Percentiles rank a stretch among this genome's conserved stretches.
Evolutionary conservation across 805 yeast genomes (phyloP).

Genomic region (Yarrowia sp.): DNA sequence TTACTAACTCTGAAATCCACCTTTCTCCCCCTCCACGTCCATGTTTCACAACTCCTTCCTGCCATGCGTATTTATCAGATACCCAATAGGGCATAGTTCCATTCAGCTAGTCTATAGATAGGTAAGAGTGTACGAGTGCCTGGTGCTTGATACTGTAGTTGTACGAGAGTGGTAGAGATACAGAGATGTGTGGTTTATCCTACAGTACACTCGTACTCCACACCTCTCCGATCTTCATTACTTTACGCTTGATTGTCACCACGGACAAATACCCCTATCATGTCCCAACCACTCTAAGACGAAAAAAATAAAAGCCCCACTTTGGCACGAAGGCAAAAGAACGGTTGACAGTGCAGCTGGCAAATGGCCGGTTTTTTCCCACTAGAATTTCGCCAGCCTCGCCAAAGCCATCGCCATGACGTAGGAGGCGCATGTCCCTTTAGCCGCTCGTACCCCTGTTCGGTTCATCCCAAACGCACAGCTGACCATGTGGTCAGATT

Average conservation of each 20-base stretch:
- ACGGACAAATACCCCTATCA: not conserved
- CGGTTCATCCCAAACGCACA: conserved; percentile 1
- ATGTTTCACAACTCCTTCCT: not conserved
- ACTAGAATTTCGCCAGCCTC: not conserved
- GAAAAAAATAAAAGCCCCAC: too few species aligned
- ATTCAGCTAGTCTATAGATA: not conserved
- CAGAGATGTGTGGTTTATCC: too few species aligned
- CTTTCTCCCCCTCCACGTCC: not conserved
- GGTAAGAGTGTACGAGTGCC: too few species aligned
- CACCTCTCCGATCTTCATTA: too few species aligned
- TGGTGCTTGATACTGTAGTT: too few species aligned
- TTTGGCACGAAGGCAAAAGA: not conserved
- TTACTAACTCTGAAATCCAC: too few species aligned
- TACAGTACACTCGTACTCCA: too few species aligned
- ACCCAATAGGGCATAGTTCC: not conserved
- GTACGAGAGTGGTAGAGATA: too few species aligned
- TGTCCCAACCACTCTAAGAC: not conserved
- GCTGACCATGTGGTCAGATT: not conserved
- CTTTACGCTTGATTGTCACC: too few species aligned
- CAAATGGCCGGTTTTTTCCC: too few species aligned
- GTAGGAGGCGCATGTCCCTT: not conserved
- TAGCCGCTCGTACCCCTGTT: conserved; percentile 6
- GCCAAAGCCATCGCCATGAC: not conserved
- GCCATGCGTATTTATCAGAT: conserved; percentile 3
- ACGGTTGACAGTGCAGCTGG: too few species aligned